phyloP scores from a whole-genome alignment of 768 basidiomycete species.

The Daedaleopsis sinensis region DNA sequence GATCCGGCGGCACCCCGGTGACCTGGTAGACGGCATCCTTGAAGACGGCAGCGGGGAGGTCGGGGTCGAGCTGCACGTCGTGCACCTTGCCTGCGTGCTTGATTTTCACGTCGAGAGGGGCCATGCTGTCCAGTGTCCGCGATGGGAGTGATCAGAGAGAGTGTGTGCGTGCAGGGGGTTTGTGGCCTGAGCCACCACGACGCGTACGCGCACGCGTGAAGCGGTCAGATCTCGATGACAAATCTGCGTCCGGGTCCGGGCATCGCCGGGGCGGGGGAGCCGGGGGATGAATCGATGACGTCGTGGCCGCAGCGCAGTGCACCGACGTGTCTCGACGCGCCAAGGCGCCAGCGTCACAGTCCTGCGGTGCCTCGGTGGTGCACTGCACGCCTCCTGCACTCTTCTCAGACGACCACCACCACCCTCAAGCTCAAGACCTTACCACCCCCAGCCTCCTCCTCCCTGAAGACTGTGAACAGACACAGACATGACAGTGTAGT shows the following conservation, averaged over 20 bases:
- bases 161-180: neutral
- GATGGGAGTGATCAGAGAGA: slow-evolving; percentile 18
- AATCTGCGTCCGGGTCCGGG: slow-evolving; percentile 2
- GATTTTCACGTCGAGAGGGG: slow-evolving; percentile 74
- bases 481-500: slow-evolving; percentile 53
- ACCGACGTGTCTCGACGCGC: slow-evolving; percentile 18
- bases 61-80: slow-evolving; percentile 71
- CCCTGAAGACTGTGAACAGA: slow-evolving; percentile 9
- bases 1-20: slow-evolving; percentile 86
- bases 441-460: neutral
- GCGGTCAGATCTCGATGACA: slow-evolving; percentile 17
- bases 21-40: slow-evolving; percentile 80
- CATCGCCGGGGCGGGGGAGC: slow-evolving; percentile 1
- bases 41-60: slow-evolving; percentile 70
- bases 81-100: slow-evolving; percentile 89
- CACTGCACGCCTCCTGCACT: neutral
- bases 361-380: slow-evolving; percentile 11
- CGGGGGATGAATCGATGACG: slow-evolving; percentile 22
- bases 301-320: slow-evolving; percentile 6
- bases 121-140: slow-evolving; percentile 50
- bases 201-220: slow-evolving; percentile 12
- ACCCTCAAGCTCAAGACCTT: neutral
- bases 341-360: slow-evolving; percentile 1
- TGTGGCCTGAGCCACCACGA: slow-evolving; percentile 2
- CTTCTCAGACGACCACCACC: slow-evolving; percentile 9